Base-by-base conservation (phyloP, 257 asterid genomes). In the Solanum neorickii region DNA sequence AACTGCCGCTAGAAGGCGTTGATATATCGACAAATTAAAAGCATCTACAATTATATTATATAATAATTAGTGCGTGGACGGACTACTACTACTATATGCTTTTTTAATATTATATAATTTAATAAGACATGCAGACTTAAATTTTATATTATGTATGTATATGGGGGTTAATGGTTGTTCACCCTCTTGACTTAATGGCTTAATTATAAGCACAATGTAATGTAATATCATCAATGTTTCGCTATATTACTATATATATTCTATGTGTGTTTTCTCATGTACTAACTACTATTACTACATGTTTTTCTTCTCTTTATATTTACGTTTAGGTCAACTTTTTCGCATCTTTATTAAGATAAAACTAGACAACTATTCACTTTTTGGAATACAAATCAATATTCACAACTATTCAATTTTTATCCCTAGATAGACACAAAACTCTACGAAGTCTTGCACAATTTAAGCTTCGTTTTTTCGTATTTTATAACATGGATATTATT, bases 1-100 rank as follows among this genome's bases (percentile, higher is more conserved):
- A 91, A 95, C 98, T 0, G 99, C 99, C 9, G 94, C 99, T 0
- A 92, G 98, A 89, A 92, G 89, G 44, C 98, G 97, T 74, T 82
- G 46, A 73, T 29, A 10, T 62, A 69, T 27, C 20, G 11, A 74
- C 6, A 2, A 16, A 52, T 52, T 37, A 37, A 37, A 33, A 33
- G 21, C 20, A n/a, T 66, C 37, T 7, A 66, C 74, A 15, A n/a
- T 75, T 65, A 37, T 65, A n/a, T 75, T n/a, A 37, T 65, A 37
- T 37, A 37, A 37, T 37, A 65, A 65, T 65, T 65, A 11, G 39
- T 35, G 35, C 35, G 33, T 62, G 4, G 33, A 62, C 31, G 70
- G 70, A 65, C 33, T n/a, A 12, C 72, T 25, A 41, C 62, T 18
- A 52, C 62, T 52, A n/a, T 65, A 65, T 65, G 72, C 72, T n/a